Evolutionary conservation across 257 asterid genomes (phyloP).

Genomic region (Gentiana dahurica): DNA sequence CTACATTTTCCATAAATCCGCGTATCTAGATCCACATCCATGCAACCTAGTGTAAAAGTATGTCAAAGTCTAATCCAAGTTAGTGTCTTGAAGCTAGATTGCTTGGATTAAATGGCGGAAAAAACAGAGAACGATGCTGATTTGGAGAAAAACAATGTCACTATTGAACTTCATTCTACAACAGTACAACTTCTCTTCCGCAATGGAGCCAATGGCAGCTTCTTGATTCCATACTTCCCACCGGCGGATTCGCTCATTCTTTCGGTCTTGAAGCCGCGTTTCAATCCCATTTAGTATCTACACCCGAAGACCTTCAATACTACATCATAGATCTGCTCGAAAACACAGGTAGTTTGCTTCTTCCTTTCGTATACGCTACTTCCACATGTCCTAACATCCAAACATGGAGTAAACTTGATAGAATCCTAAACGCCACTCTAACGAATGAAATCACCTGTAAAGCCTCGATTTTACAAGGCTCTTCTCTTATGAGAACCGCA

Average conservation of each 20-base stretch:
- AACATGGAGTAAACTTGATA: no score
- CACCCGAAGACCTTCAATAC: constrained; percentile 42
- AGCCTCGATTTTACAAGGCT: background rate
- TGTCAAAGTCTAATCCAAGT: no score
- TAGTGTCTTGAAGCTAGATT: background rate
- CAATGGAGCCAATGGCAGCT: constrained; percentile 94
- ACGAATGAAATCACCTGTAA: constrained; percentile 74
- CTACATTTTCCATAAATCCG: no score
- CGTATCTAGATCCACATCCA: no score
- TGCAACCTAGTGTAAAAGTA: no score
- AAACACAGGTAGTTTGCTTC: constrained; percentile 82
- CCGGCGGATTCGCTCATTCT: constrained; percentile 98
- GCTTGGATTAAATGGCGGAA: constrained; percentile 7
- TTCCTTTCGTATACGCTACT: constrained; percentile 42
- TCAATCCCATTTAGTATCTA: constrained; percentile 52
- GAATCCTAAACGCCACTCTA: constrained; percentile 42
- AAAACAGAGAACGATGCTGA: constrained; percentile 1
- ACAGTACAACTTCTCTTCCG: constrained; percentile 16
- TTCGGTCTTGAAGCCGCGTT: constrained; percentile 85
- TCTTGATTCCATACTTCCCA: constrained; percentile 84
- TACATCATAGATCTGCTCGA: constrained; percentile 49
- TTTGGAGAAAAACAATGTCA: constrained; percentile 11
- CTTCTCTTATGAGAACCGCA: no score
- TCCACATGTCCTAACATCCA: no score
- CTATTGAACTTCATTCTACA: constrained; percentile 8